Evolutionary conservation across 768 basidiomycete genomes (phyloP), one percentile per base, ranked within the genome.

Genomic region (Auricularia sp.): DNA sequence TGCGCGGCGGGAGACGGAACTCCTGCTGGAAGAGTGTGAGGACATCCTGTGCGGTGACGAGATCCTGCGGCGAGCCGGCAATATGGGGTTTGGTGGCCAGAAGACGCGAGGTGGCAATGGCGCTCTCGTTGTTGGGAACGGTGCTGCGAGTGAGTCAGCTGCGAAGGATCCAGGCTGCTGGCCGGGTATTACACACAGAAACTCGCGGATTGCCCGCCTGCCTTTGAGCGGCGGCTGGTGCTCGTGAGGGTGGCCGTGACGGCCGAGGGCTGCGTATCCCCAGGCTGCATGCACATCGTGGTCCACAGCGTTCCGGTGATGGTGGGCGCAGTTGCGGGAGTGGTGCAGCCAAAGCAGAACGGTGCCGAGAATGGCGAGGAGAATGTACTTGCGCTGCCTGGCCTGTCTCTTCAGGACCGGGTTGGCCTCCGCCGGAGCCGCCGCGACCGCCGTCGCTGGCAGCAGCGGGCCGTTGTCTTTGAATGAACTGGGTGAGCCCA

Each of bases 71-170:
- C 24, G 86, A 85, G 8, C 89, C 88, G 3, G 89, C 89, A 61
- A 89, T 76, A 74, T 91, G 90, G 33, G 89, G 88, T 67, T 86
- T 85, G 2, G 82, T 82, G 1, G 87, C 85, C 71, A 84, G 88
- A 29, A 74, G 72, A 21, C 81, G 79, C 24, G 88, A 87, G 4
- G 82, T 78, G 35, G 77, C 77, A 1, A 85, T 69, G 1, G 88
- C 89, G 65, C 83, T 86, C 61, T 82, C 80, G 4, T 77, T 69
- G 66, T 78, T 81, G 1, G 88, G 89, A 11, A 87, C 74, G 10
- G 81, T 81, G 70, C 85, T 85, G 36, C 4, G 61, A 63, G 13
- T 21, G 47, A 6, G 47, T 18, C 21, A 21, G 24, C 14, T 7
- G 33, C 11, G 24, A 8, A 29, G 18, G 56, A 33, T 21, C 11